Base-by-base conservation (phyloP, 2,329 filamentous ascomycete species). In the Scorias spongiosa region DNA sequence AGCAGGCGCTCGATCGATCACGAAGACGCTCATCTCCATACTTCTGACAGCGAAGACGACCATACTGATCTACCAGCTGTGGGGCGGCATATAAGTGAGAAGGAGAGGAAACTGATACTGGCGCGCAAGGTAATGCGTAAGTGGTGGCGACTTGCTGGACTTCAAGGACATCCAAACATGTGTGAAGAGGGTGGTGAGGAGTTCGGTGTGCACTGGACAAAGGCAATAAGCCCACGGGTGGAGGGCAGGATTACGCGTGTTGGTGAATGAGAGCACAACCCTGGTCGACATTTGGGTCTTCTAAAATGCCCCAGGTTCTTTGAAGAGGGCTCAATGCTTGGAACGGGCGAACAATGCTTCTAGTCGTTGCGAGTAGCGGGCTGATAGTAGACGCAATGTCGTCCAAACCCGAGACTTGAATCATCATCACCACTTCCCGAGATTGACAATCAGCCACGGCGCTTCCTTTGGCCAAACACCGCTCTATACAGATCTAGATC, bases 171-270 rank as follows among this genome's bases (percentile, higher is more conserved):
- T 32, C 59, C 67, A 9, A 58, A 55, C 5, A 59, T 66, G 44
- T 70, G 73, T 12, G 71, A 84, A 46, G 69, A 71, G 45, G 68
- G 77, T 42, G 71, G 66, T 1, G 77, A 78, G 47, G 72, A 78
- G 42, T 77, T 81, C 29, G 65, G 65, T 32, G 71, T 74, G 2
- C 72, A 80, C 50, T 93, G 86, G 85, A 89, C 84, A 8, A 76
- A 75, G 49, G 81, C 84, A 1, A 88, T 93, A 59, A 76, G 80
- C 44, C 87, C 87, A 1, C 72, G 74, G 45, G 48, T 89, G 8
- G 86, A 93, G 58, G 85, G 84, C 1, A 74, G 86, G 40, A 93
- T 93, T 26, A 39, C 14, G 9, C 40, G 39, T 42, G 32, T 36
- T 12, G 32, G 9, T 12, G 15, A 15, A 12, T 36, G 32, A 36